A percentile compares a stretch with the other conserved stretches of the same genome.
phyloP scores from a whole-genome alignment of 2,329 filamentous ascomycete species.

The Zymoseptoria tritici region DNA sequence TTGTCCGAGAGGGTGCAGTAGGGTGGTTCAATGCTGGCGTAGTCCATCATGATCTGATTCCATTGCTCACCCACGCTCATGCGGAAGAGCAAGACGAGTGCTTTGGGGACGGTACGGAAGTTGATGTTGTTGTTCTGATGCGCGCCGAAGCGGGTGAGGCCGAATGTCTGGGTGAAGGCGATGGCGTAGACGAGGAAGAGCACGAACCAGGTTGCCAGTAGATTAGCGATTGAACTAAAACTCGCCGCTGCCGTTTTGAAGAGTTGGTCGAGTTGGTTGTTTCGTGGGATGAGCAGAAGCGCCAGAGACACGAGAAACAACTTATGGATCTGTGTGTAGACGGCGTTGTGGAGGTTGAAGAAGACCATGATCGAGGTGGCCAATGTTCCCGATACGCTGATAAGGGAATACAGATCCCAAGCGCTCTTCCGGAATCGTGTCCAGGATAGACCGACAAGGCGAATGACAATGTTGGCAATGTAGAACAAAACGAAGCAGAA shows the following conservation, averaged over 20 bases:
- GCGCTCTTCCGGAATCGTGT: slow-evolving; percentile 83
- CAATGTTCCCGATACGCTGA: slow-evolving; percentile 73
- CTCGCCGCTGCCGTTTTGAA: slow-evolving; percentile 98
- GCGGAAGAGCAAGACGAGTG: slow-evolving; percentile 84
- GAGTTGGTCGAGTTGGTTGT: slow-evolving; percentile 92
- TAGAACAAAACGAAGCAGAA: slow-evolving; percentile 78
- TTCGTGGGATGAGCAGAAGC: slow-evolving; percentile 84
- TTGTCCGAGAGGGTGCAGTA: slow-evolving; percentile 64
- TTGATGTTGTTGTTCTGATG: slow-evolving; percentile 74
- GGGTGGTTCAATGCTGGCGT: slow-evolving; percentile 68
- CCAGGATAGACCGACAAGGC: slow-evolving; percentile 86
- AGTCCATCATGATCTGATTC: slow-evolving; percentile 97
- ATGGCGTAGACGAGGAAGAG: slow-evolving; percentile 95
- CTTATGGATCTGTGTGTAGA: slow-evolving; percentile 82
- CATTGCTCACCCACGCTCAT: slow-evolving; percentile 93
- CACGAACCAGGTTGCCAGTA: slow-evolving; percentile 94
- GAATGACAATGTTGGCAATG: slow-evolving; percentile 71
- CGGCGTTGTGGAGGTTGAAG: slow-evolving; percentile 45
- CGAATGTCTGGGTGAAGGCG: slow-evolving; percentile 90
- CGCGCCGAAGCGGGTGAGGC: slow-evolving; percentile 76
- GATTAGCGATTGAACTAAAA: slow-evolving; percentile 80
- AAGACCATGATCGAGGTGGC: slow-evolving; percentile 73
- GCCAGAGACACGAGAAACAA: slow-evolving; percentile 87
- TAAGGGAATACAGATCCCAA: slow-evolving; percentile 86
- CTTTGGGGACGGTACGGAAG: slow-evolving; percentile 88